Base-by-base conservation (phyloP, 257 asterid genomes). In the Euphrasia confusa region DNA sequence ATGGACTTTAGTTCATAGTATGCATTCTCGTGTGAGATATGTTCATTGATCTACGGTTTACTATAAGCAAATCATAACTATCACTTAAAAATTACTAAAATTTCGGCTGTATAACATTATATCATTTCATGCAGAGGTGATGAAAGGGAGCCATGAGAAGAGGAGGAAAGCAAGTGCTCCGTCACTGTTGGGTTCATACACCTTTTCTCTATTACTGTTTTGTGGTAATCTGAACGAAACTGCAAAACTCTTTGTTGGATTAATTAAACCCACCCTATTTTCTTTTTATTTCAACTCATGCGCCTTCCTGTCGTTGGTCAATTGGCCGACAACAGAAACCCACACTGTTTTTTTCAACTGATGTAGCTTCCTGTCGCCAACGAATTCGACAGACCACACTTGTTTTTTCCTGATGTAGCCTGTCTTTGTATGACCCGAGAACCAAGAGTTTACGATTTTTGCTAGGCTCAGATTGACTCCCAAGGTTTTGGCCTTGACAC, bases 401-500 rank as follows among this genome's bases (percentile, higher is more conserved):
- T 21, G 24, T 21, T 21, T 21, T 21, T 26, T 75, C 32, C 58
- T 75, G 77, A 18, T 24, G 2, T 44, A 63, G 39, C 54, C 32
- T 75, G 66, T 59, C 67, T 35, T 42, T 53, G 54, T 72, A 63
- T 56, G 63, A 75, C 54, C 45, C 65, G 2, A 65, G 12, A 14
- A 66, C 24, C 42, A 67, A 54, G 55, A 64, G 60, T 26, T 30
- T 71, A 1, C 39, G 60, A n/a, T 13, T 53, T 26, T 11, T 64
- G 4, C 61, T 10, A 7, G 63, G 50, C 15, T 49, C 47, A 49
- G 55, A 24, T 2, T 1, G 24, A 7, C 42, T 3, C 61, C 10
- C n/a, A 65, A 44, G 24, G 60, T 28, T 37, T 60, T 59, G 55
- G 30, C 32, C 24, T 21, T 1, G 24, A 21, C 54, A 44, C 80